Evolutionary conservation across 2,329 filamentous ascomycete genomes (phyloP), one percentile per base, ranked within the genome.

Genomic region (Capronia epimyces): DNA sequence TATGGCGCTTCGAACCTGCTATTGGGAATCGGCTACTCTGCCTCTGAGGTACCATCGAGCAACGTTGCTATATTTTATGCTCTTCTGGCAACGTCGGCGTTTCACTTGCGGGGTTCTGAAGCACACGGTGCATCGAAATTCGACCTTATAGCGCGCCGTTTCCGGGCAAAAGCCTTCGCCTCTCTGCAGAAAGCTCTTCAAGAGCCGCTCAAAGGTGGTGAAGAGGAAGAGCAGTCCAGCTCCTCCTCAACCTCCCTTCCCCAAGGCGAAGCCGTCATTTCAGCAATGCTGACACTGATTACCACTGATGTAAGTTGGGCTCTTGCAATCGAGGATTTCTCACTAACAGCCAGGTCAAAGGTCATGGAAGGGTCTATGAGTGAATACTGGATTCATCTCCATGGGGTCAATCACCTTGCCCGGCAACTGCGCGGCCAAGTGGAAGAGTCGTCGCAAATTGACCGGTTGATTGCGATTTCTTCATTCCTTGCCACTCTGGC

Each of bases 11-110:
- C 49, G 13, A 49, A 49, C 16, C 25, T 49, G n/a, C 41, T 47
- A 6, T 43, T 44, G 18, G 32, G 49, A 13, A 22, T 52, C 1
- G 36, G 31, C 3, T 24, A 41, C 22, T 18, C 36, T 29, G 41
- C 20, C 4, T 41, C 49, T 13, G 41, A 49, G 16, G 18, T 49
- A 20, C 47, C 49, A 5, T 31, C 49, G 18, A 52, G 49, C 41
- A 52, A 55, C 37, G 36, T 49, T 15, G 53, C 53, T 2, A 48
- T 55, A 24, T 66, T 75, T 13, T 71, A 69, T 27, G 67, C 68
- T 0, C 64, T 72, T 0, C 57, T 75, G 3, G 68, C 71, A 1
- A 71, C 71, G 3, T 72, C 71, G 22, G 72, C 73, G 0, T 69
- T 72, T 16, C 69, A 71, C 31, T 58, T 74, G 0, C 62, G 68